Evolutionary conservation across 345 rosid genomes (phyloP).

Genomic region (Citrus trifoliata): DNA sequence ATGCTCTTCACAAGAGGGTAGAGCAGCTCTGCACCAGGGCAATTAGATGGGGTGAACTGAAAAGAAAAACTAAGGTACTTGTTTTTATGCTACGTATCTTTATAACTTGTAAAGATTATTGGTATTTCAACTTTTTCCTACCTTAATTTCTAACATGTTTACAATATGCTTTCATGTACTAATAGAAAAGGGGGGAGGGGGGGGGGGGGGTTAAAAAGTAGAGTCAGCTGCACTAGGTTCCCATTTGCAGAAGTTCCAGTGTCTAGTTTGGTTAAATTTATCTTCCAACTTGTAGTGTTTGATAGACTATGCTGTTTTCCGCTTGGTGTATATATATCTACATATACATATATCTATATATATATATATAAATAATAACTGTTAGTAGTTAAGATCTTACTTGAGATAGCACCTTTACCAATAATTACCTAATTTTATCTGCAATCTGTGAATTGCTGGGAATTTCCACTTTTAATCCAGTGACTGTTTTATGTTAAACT

Average conservation of each 20-base stretch:
- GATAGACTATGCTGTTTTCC: not conserved
- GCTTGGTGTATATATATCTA: not conserved
- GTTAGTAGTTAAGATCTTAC: not conserved
- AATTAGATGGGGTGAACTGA: constrained; percentile 90
- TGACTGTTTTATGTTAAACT: not conserved
- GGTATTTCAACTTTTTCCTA: not conserved
- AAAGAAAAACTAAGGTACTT: constrained; percentile 85
- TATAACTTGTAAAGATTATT: not conserved
- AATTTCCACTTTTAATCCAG: not conserved
- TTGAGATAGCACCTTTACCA: not conserved
- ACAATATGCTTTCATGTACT: not conserved
- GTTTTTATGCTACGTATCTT: not conserved
- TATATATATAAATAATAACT: not conserved
- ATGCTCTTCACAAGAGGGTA: constrained; percentile 98
- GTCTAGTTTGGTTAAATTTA: not conserved
- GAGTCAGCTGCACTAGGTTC: not conserved
- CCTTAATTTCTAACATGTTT: not conserved
- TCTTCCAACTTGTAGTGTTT: not conserved
- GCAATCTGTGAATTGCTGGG: not conserved
- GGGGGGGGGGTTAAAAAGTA: not conserved
- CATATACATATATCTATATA: too few species aligned
- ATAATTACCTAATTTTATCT: not conserved
- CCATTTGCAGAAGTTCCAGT: not conserved
- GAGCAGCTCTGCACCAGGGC: constrained; percentile 98
- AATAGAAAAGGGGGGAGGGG: not conserved